Conservation (phyloP, 176 grass and related monocot genomes). For the Raddia guianensis region DNA sequence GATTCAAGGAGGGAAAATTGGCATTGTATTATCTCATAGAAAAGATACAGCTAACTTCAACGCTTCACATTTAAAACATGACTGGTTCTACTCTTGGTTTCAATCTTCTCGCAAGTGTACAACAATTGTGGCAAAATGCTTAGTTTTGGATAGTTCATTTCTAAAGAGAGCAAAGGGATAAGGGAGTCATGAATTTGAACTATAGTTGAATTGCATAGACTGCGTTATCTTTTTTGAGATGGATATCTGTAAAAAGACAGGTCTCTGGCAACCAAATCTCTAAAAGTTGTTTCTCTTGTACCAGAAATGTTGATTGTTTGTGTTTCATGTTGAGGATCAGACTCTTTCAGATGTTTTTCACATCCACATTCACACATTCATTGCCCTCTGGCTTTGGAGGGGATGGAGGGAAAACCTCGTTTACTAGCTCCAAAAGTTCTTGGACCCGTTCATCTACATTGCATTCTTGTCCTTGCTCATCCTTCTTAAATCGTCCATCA, state of each 20-base stretch:
- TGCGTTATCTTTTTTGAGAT: not conserved
- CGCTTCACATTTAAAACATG: not conserved
- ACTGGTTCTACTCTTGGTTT: too few species aligned
- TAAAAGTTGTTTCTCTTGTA: not conserved
- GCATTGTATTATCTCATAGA: not conserved
- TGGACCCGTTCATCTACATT: conserved; percentile 25
- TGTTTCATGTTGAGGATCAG: not conserved
- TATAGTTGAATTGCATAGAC: not conserved
- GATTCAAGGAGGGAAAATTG: too few species aligned
- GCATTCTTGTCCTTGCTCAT: conserved; percentile 2
- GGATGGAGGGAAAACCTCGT: conserved; percentile 52
- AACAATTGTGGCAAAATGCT: not conserved
- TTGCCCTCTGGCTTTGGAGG: conserved; percentile 32
- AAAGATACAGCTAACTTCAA: not conserved
- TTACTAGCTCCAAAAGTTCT: conserved; percentile 48
- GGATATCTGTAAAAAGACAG: not conserved
- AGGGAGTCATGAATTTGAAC: not conserved
- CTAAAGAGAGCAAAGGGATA: not conserved
- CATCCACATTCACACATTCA: not conserved
- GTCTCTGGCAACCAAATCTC: not conserved
- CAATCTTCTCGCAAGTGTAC: not conserved
- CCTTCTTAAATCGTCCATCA: conserved; percentile 42
- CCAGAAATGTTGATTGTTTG: not conserved
- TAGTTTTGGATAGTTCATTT: not conserved
- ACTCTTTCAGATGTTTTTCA: not conserved